Evolutionary conservation across 352 stramenopile species (phyloP).

Genomic region (Globisporangium recalcitrans): DNA sequence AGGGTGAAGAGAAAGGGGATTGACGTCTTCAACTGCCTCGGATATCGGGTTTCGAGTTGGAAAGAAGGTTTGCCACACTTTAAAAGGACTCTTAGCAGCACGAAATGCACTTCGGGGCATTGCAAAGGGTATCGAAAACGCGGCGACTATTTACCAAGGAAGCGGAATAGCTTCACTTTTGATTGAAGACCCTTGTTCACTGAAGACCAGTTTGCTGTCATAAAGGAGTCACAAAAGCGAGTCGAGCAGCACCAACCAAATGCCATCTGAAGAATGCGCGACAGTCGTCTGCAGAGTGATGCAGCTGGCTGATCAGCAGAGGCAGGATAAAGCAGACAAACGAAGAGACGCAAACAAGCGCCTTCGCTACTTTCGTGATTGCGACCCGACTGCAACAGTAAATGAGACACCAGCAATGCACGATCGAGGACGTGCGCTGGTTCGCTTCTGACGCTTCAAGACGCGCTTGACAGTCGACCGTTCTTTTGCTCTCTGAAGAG

Average conservation of each 20-base stretch:
- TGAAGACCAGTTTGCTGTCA: conserved; percentile 1
- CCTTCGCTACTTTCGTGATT: too few species aligned
- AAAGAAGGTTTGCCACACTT: background rate
- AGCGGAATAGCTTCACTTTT: conserved; percentile 4
- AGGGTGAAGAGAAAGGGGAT: conserved; percentile 1
- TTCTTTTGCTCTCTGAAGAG: too few species aligned
- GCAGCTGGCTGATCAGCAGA: background rate
- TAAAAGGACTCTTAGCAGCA: background rate
- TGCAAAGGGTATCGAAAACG: background rate
- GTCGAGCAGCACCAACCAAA: background rate
- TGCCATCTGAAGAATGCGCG: background rate
- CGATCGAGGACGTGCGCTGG: too few species aligned
- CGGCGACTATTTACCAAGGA: too few species aligned
- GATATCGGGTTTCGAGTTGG: background rate
- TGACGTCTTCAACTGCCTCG: background rate
- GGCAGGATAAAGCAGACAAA: background rate
- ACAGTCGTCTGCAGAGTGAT: background rate
- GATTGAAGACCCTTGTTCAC: conserved; percentile 5
- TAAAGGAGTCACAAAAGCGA: background rate
- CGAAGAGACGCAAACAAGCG: too few species aligned
- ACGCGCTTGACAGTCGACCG: too few species aligned
- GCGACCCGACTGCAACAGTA: too few species aligned
- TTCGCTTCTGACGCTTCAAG: too few species aligned
- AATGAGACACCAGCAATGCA: too few species aligned
- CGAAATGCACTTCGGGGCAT: too few species aligned